Evolutionary conservation across 2,329 filamentous ascomycete genomes (phyloP).

Genomic region (Lecanosticta acicola): DNA sequence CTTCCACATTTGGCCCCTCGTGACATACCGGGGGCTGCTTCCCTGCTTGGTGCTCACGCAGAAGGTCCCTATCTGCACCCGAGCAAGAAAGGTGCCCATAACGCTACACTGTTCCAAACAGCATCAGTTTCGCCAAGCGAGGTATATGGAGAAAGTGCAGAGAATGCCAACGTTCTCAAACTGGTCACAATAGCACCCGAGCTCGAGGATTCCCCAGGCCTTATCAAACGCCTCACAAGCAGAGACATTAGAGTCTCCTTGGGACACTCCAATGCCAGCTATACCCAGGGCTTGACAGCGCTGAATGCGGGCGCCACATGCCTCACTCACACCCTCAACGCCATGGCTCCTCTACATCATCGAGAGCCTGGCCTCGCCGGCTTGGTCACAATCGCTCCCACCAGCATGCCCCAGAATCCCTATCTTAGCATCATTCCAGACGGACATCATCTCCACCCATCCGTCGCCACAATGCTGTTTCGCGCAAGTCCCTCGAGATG

Average conservation of each 20-base stretch:
- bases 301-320: conserved; percentile 46
- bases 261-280: conserved; percentile 48
- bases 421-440: conserved; percentile 52
- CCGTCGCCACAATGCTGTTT: conserved; percentile 46
- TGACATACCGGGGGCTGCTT: conserved; percentile 40
- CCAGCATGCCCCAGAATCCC: conserved; percentile 29
- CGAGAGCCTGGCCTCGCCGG: conserved; percentile 49
- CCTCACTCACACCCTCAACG: conserved; percentile 52
- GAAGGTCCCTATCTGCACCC: conserved; percentile 53
- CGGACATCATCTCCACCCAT: conserved; percentile 50
- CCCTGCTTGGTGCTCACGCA: conserved; percentile 51
- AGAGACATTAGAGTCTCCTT: conserved; percentile 44
- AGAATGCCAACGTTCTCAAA: conserved; percentile 39
- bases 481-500: conserved; percentile 43
- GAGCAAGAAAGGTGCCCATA: conserved; percentile 51
- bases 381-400: conserved; percentile 28
- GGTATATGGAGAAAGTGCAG: conserved; percentile 43
- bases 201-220: conserved; percentile 36
- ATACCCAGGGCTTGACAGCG: conserved; percentile 42
- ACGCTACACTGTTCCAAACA: conserved; percentile 40
- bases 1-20: conserved; percentile 45
- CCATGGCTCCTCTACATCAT: conserved; percentile 48
- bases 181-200: conserved; percentile 52
- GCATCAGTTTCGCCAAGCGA: conserved; percentile 32
- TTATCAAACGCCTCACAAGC: conserved; percentile 41